Evolutionary conservation across 345 rosid genomes (phyloP).

Genomic region (Citrus glauca): DNA sequence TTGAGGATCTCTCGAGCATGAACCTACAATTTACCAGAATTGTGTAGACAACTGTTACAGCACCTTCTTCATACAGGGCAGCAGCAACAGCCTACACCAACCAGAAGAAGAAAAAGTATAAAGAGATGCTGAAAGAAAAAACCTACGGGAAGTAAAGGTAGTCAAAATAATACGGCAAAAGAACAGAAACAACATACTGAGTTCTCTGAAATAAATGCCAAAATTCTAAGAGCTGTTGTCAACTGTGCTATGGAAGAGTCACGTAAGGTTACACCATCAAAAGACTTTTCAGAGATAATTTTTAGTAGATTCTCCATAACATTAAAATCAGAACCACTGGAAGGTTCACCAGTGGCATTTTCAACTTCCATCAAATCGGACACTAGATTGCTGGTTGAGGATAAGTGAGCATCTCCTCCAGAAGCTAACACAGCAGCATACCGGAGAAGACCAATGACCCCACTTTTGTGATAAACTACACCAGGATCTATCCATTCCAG

Average conservation of each 20-base stretch:
- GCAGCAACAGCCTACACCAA: slow-evolving; percentile 75
- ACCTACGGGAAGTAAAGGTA: slow-evolving; percentile 11
- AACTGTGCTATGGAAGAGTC: slow-evolving; percentile 87
- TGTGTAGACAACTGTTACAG: slow-evolving; percentile 66
- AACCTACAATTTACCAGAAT: slow-evolving; percentile 85
- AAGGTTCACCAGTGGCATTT: slow-evolving; percentile 67
- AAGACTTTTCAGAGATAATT: slow-evolving; percentile 69
- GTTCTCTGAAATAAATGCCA: slow-evolving; percentile 83
- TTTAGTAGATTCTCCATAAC: slow-evolving; percentile 87
- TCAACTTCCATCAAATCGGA: slow-evolving; percentile 77
- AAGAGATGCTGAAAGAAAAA: slow-evolving; percentile 11
- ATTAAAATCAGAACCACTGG: slow-evolving; percentile 67
- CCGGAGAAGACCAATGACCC: slow-evolving; percentile 82
- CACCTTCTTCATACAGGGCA: slow-evolving; percentile 86
- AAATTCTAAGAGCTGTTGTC: slow-evolving; percentile 85
- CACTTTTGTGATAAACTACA: slow-evolving; percentile 87
- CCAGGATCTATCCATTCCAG: slow-evolving; percentile 97
- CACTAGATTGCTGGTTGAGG: slow-evolving; percentile 68
- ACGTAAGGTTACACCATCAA: slow-evolving; percentile 77
- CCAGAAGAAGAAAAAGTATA: slow-evolving; percentile 22
- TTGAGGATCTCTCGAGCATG: slow-evolving; percentile 94
- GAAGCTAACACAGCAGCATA: slow-evolving; percentile 88
- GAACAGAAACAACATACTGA: slow-evolving; percentile 47
- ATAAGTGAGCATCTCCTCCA: slow-evolving; percentile 88
- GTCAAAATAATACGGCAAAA: not conserved